Evolutionary conservation across 352 stramenopile genomes (phyloP).

Genomic region (Pythium aphanidermatum): DNA sequence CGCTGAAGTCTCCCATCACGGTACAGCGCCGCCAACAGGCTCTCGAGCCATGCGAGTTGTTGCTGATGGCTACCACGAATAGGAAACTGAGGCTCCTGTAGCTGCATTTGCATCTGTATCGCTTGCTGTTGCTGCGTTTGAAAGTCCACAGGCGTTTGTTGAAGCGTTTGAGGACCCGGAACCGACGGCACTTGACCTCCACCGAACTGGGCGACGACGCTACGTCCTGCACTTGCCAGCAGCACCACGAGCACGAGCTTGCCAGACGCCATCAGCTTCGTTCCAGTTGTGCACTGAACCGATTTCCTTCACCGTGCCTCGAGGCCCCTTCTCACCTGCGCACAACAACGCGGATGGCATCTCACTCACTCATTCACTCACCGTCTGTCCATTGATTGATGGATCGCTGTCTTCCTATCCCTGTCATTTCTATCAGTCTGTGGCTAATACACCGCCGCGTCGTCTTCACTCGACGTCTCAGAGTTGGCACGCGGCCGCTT

Average conservation of each 20-base stretch:
- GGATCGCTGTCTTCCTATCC: neutral
- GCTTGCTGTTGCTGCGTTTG: neutral
- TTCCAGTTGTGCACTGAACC: too few species aligned
- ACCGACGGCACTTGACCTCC: too few species aligned
- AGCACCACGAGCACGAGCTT: too few species aligned
- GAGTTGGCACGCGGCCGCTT: constrained; percentile 13
- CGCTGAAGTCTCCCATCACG: constrained; percentile 1
- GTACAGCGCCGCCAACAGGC: constrained; percentile 3
- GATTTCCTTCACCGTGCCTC: too few species aligned
- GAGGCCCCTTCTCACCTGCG: too few species aligned
- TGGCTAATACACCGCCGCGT: constrained; percentile 12
- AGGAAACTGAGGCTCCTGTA: neutral
- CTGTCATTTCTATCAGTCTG: constrained; percentile 4
- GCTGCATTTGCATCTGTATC: neutral
- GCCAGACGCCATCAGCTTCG: too few species aligned
- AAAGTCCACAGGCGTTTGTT: too few species aligned
- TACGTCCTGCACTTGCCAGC: too few species aligned
- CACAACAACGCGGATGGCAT: too few species aligned
- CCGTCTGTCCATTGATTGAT: neutral
- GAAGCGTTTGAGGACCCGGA: too few species aligned
- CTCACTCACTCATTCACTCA: neutral
- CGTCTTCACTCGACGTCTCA: constrained; percentile 14
- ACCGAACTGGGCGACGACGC: too few species aligned
- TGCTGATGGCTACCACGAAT: neutral
- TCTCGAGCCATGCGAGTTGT: constrained; percentile 7